Conservation (phyloP, 768 basidiomycete species). For the Fomitopsis serialis region DNA sequence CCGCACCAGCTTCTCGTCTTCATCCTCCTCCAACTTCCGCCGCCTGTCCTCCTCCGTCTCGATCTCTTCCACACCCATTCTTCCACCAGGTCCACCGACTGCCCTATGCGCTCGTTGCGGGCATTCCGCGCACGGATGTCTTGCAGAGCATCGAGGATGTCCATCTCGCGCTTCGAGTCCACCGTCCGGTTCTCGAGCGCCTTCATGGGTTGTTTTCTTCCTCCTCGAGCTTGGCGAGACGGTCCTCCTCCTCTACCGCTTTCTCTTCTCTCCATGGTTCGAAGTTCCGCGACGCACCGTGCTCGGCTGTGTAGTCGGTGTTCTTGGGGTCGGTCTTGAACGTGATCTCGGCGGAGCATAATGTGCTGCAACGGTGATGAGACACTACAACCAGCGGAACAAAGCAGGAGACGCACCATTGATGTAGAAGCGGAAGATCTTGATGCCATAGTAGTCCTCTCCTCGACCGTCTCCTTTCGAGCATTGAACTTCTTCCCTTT, state of each 20-base stretch:
- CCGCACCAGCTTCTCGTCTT: constrained; percentile 87
- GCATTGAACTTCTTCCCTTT: constrained; percentile 99
- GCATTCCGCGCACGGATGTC: constrained; percentile 86
- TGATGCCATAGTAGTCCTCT: constrained; percentile 98
- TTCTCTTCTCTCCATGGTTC: constrained; percentile 92
- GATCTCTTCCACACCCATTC: constrained; percentile 60
- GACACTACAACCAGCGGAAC: constrained; percentile 1
- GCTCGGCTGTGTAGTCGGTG: constrained; percentile 89
- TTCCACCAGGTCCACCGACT: constrained; percentile 63
- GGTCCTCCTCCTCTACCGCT: constrained; percentile 76
- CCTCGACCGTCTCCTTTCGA: constrained; percentile 97
- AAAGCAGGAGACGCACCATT: constrained; percentile 61
- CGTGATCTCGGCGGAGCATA: constrained; percentile 97
- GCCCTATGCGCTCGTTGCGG: constrained; percentile 81
- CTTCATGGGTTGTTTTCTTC: constrained; percentile 99
- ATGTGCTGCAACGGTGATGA: constrained; percentile 49
- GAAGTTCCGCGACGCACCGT: constrained; percentile 96
- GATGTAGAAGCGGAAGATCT: constrained; percentile 91
- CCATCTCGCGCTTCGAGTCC: constrained; percentile 97
- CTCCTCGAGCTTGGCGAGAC: constrained; percentile 79
- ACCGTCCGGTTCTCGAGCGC: constrained; percentile 87
- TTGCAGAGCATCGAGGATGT: constrained; percentile 91
- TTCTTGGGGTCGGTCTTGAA: constrained; percentile 99
- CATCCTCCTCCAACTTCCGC: constrained; percentile 70
- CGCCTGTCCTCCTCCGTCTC: constrained; percentile 76